These are phyloP conservation scores for Pleomassaria siparia DNA, from an alignment of 2,329 filamentous ascomycete genomes.

Conservation along the genomic window DNA sequence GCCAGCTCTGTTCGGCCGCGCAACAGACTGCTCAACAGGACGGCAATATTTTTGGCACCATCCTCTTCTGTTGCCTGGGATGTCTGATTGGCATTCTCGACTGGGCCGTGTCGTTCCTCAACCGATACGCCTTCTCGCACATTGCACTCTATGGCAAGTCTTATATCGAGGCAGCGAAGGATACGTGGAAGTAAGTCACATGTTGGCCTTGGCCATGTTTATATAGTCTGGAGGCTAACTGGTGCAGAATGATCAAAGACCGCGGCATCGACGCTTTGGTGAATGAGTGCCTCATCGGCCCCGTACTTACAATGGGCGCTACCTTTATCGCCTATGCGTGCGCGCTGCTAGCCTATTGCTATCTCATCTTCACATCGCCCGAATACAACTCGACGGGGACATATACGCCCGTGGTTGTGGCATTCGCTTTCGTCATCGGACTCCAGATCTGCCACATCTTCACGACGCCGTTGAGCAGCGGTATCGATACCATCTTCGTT, in stretches of 20 bases:
- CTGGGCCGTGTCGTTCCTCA: constrained; percentile 86
- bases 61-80: constrained; percentile 72
- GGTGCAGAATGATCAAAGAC: constrained; percentile 74
- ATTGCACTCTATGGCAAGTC: constrained; percentile 91
- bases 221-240: too few relatives aligned
- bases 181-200: constrained; percentile 68
- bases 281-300: constrained; percentile 76
- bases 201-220: neutral
- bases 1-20: constrained; percentile 80
- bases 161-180: constrained; percentile 84
- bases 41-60: constrained; percentile 68
- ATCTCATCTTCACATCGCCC: constrained; percentile 78
- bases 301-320: constrained; percentile 70
- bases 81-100: constrained; percentile 78
- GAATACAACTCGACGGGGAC: constrained; percentile 68
- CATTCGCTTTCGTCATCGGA: constrained; percentile 86
- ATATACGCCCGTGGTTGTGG: constrained; percentile 77
- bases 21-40: constrained; percentile 63
- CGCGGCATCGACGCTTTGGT: constrained; percentile 87
- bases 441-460: constrained; percentile 89
- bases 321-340: constrained; percentile 83
- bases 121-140: constrained; percentile 89
- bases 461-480: constrained; percentile 81
- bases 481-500: constrained; percentile 91
- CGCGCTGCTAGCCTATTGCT: constrained; percentile 81